Evolutionary conservation across 371 early-diverging fungal genomes (phyloP), one percentile per base, ranked within the genome.

Genomic region (Nematocida minor): DNA sequence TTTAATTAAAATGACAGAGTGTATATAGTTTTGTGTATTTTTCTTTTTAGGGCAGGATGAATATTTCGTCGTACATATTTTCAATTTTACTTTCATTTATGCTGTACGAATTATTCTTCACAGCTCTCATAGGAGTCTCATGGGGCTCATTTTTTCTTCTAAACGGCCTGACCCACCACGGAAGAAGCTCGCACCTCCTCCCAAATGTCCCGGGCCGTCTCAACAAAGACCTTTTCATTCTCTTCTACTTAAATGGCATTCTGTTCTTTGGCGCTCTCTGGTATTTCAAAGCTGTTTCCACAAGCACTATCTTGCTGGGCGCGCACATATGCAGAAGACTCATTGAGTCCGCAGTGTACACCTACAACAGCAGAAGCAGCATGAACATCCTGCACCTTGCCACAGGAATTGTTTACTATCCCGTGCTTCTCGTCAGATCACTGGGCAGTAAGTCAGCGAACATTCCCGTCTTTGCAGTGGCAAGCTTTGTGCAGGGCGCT

Each of bases 171-270:
- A 57, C 57, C 18, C 29, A 34, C 14, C 29, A 57, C 57, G 57
- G 57, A 34, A 44, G n/a, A 9, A 34, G 57, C 36, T 1, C 34
- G 27, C 34, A 36, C 7, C 29, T 11, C 34, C 0, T 36, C 6
- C 11, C 34, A n/a, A 11, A n/a, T n/a, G n/a, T 27, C 2, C 14
- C 18, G 18, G 34, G 57, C 7, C 11, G 34, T 4, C 44, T 70
- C 4, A 38, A 70, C 44, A 70, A 70, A 51, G 70, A 70, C 44
- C n/a, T 14, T 31, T 70, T 70, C 51, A 27, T 70, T 27, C 11
- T 70, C 16, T 70, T 70, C 70, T 70, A 70, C 31, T 40, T 70
- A n/a, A 55, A 70, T 48, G 70, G 60, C 7, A 11, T 47, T 1
- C 16, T 46, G 9, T 70, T 32, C 38, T 48, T 51, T 22, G 20